Conservation (phyloP, 2,329 filamentous ascomycete species). For the Aspergillus flavus region DNA sequence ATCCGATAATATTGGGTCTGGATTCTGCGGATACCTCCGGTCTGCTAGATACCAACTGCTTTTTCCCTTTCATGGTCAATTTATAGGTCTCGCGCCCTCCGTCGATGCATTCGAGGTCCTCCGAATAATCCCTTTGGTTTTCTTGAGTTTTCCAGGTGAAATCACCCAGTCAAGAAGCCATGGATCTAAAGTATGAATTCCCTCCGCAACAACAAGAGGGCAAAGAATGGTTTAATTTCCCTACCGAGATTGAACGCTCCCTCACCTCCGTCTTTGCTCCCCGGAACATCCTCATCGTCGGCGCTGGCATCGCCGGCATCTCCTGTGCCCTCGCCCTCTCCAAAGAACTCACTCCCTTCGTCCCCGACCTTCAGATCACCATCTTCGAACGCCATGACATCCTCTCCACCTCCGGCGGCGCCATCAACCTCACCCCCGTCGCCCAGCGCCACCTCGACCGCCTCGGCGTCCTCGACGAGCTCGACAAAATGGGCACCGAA, state of each 20-base stretch:
- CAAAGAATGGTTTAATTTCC: conserved; percentile 13
- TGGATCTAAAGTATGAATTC: conserved; percentile 11
- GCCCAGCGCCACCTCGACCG: conserved; percentile 47
- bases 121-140: not conserved
- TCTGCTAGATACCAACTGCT: not conserved
- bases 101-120: not conserved
- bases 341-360: conserved; percentile 34
- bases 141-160: not conserved
- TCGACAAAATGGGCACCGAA: conserved; percentile 42
- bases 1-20: not conserved
- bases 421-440: conserved; percentile 49
- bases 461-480: conserved; percentile 42
- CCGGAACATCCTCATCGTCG: conserved; percentile 35
- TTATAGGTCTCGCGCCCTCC: not conserved
- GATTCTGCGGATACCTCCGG: not conserved
- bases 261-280: conserved; percentile 17
- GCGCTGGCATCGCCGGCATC: conserved; percentile 40
- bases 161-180: conserved; percentile 1
- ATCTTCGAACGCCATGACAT: conserved; percentile 45
- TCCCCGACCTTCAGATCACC: conserved; percentile 39
- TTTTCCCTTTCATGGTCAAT: not conserved
- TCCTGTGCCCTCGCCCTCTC: conserved; percentile 36
- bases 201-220: conserved; percentile 8
- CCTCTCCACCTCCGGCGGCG: conserved; percentile 47
- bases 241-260: conserved; percentile 9